Conservation (phyloP, 2,329 filamentous ascomycete species). For the Fusarium robinianum region DNA sequence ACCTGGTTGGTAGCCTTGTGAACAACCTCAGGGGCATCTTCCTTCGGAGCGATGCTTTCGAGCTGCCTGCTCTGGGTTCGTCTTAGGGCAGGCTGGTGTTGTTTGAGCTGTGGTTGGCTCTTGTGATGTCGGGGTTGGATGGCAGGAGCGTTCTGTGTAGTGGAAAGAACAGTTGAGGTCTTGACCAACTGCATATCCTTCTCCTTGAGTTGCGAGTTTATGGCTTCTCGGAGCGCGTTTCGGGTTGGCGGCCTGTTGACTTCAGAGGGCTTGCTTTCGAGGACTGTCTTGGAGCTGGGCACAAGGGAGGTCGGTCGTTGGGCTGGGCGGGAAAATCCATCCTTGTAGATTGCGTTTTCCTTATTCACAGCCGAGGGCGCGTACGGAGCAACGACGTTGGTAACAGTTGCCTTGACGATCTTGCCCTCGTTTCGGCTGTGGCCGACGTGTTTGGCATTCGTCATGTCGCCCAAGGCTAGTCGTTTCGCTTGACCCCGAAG, state of each 20-base stretch:
- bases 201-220: conserved; percentile 21
- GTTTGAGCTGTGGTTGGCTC: conserved; percentile 58
- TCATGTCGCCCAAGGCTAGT: conserved; percentile 80
- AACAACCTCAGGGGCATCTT: conserved; percentile 20
- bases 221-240: conserved; percentile 18
- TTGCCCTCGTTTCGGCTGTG: conserved; percentile 43
- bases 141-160: conserved; percentile 29
- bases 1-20: conserved; percentile 15
- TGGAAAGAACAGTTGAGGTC: conserved; percentile 16
- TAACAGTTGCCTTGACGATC: conserved; percentile 39
- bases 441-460: conserved; percentile 61
- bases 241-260: conserved; percentile 31
- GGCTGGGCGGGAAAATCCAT: conserved; percentile 46
- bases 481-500: conserved; percentile 65
- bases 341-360: conserved; percentile 50
- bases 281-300: conserved; percentile 28
- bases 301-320: conserved; percentile 35
- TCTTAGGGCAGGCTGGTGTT: conserved; percentile 46
- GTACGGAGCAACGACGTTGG: conserved; percentile 34
- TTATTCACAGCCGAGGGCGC: conserved; percentile 44
- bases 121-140: conserved; percentile 54
- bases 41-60: conserved; percentile 32
- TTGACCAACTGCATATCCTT: conserved; percentile 28
- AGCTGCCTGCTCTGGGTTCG: conserved; percentile 52
- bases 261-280: conserved; percentile 35